Conservation (phyloP, 2,329 filamentous ascomycete species). For the Fusarium pseudocircinatum region DNA sequence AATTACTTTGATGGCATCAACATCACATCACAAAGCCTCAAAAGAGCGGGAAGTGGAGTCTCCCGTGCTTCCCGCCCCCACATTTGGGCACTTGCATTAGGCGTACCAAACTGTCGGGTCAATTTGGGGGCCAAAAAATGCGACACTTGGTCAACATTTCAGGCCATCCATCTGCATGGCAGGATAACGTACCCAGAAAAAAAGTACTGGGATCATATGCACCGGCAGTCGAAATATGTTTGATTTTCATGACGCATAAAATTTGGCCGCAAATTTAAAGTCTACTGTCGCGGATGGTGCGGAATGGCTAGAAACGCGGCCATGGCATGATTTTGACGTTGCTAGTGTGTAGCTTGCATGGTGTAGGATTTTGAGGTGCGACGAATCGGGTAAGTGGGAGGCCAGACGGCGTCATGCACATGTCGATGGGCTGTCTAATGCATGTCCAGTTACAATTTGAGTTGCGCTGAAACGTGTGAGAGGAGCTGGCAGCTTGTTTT, state of each 20-base stretch:
- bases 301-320: background rate
- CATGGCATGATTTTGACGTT: slow-evolving; percentile 1
- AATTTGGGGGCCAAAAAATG: slow-evolving; percentile 13
- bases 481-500: background rate
- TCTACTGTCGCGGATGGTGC: background rate
- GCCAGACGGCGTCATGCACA: background rate
- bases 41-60: slow-evolving; percentile 14
- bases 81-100: slow-evolving; percentile 14
- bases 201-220: background rate
- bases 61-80: slow-evolving; percentile 7
- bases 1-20: background rate
- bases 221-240: background rate
- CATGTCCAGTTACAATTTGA: background rate
- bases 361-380: background rate
- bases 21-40: background rate
- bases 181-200: slow-evolving; percentile 16
- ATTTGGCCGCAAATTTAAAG: background rate
- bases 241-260: slow-evolving; percentile 16
- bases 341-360: background rate
- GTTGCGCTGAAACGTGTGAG: background rate
- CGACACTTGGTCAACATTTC: slow-evolving; percentile 14
- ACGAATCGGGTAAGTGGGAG: slow-evolving; percentile 9
- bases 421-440: background rate
- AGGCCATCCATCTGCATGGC: slow-evolving; percentile 10
- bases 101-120: slow-evolving; percentile 16